Conservation (phyloP, 2,329 filamentous ascomycete genomes). For the Ophiocordyceps camponoti-saundersi region DNA sequence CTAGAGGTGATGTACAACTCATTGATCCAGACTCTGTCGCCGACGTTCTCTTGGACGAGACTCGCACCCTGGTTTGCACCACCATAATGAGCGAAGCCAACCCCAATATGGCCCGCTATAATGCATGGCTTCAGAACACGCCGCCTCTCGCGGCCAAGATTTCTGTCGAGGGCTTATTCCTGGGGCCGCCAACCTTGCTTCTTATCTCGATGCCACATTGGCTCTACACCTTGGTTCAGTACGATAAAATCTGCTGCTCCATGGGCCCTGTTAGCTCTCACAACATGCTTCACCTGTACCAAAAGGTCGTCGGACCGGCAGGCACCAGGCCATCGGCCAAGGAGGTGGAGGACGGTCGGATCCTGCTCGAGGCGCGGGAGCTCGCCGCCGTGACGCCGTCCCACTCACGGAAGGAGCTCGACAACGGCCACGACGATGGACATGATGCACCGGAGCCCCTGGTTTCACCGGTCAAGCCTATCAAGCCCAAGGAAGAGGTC, state of each 20-base stretch:
- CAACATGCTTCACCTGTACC: conserved; percentile 49
- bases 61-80: conserved; percentile 47
- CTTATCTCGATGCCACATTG: conserved; percentile 48
- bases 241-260: conserved; percentile 50
- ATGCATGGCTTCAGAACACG: conserved; percentile 46
- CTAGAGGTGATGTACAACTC: conserved; percentile 19
- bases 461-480: conserved; percentile 2
- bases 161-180: conserved; percentile 49
- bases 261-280: conserved; percentile 49
- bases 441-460: background rate
- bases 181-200: conserved; percentile 48
- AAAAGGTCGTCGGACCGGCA: conserved; percentile 33
- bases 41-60: conserved; percentile 44
- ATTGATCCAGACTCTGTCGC: conserved; percentile 30
- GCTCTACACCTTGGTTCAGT: conserved; percentile 47
- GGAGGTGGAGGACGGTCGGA: conserved; percentile 39
- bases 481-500: conserved; percentile 17
- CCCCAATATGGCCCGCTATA: conserved; percentile 48
- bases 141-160: conserved; percentile 40
- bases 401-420: conserved; percentile 10
- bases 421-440: conserved; percentile 3
- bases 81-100: conserved; percentile 50
- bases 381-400: conserved; percentile 19
- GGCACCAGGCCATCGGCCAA: conserved; percentile 28
- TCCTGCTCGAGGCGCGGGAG: conserved; percentile 36